These are phyloP conservation scores for Malus sieversii DNA, from an alignment of 306 rosid species.

Conservation along the genomic window DNA sequence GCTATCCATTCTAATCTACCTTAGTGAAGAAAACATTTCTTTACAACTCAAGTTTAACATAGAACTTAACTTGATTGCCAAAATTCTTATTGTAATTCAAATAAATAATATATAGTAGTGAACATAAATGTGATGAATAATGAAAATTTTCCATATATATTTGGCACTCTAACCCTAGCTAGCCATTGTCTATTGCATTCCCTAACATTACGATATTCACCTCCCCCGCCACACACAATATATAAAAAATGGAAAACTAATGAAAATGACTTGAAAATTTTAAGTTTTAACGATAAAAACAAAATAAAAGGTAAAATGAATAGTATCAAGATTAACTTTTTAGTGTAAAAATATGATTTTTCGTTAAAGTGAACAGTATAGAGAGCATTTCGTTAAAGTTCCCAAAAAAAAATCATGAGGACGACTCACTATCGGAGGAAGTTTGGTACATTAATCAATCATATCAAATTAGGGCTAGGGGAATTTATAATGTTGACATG, in stretches of 20 bases:
- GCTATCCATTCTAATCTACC: neutral
- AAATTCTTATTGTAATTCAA: neutral
- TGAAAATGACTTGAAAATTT: too few relatives aligned
- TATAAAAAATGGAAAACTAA: too few relatives aligned
- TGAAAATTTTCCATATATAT: neutral
- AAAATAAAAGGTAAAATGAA: too few relatives aligned
- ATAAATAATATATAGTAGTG: too few relatives aligned
- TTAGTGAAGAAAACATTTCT: neutral
- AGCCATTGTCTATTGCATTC: neutral
- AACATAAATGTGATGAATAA: neutral
- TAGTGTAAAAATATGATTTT: too few relatives aligned
- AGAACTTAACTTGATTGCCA: neutral
- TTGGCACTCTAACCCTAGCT: neutral
- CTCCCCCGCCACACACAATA: neutral
- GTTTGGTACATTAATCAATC: neutral
- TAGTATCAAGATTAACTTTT: too few relatives aligned
- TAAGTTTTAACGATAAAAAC: too few relatives aligned
- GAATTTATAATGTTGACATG: too few relatives aligned
- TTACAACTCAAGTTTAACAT: neutral
- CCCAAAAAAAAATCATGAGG: neutral
- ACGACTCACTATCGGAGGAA: neutral
- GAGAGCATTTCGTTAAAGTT: too few relatives aligned
- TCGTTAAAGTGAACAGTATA: too few relatives aligned
- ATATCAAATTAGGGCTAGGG: neutral
- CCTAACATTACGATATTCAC: neutral